phyloP scores from a whole-genome alignment of 345 rosid genomes.

The Populus davidiana region DNA sequence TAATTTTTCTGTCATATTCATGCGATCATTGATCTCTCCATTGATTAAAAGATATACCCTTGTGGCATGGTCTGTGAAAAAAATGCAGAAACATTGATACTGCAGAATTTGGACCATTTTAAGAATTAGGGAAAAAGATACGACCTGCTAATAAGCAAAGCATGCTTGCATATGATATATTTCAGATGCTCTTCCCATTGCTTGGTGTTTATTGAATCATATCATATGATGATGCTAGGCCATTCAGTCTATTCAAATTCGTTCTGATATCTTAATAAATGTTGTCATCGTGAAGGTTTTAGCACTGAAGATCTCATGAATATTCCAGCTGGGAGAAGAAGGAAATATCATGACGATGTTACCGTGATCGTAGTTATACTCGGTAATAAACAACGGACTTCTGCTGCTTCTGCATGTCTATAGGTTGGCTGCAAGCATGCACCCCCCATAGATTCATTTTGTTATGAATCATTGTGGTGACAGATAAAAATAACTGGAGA shows the following conservation, averaged over 20 bases:
- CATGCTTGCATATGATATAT: background rate
- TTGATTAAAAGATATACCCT: too few relatives aligned
- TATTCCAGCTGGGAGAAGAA: constrained; percentile 5
- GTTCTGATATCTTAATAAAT: background rate
- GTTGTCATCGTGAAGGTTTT: background rate
- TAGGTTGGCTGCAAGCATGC: background rate
- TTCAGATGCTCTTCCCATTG: background rate
- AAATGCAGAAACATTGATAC: too few relatives aligned
- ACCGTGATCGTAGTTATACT: background rate
- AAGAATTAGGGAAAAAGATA: background rate
- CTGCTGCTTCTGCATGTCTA: background rate
- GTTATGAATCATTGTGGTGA: background rate
- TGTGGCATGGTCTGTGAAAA: too few relatives aligned
- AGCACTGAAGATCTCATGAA: background rate
- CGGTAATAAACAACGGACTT: constrained; percentile 1
- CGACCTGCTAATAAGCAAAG: background rate
- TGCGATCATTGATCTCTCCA: too few relatives aligned
- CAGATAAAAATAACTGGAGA: background rate
- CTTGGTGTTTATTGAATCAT: background rate
- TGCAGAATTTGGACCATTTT: too few relatives aligned
- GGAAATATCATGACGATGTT: constrained; percentile 3
- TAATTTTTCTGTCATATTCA: too few relatives aligned
- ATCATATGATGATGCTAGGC: too few relatives aligned
- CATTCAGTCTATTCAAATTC: too few relatives aligned
- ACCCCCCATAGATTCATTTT: background rate